Evolutionary conservation across 305 asterid species (phyloP).

Genomic region (Rubia peregrina): DNA sequence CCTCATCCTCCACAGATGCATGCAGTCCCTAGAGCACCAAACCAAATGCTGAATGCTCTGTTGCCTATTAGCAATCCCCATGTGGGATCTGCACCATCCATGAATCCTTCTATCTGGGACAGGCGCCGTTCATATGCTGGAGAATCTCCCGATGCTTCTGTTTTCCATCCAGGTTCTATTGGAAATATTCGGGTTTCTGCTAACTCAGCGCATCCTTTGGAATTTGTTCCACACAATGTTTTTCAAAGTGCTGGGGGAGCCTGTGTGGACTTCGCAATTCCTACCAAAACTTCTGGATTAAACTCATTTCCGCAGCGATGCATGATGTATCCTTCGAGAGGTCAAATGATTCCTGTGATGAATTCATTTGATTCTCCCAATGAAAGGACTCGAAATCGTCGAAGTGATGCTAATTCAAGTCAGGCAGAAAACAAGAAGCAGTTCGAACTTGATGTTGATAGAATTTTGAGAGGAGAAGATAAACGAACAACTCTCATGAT

Average conservation of each 20-base stretch:
- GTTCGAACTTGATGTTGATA: slow-evolving; percentile 91
- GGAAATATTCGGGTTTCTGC: slow-evolving; percentile 82
- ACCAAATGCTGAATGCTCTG: slow-evolving; percentile 55
- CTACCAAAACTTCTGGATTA: slow-evolving; percentile 62
- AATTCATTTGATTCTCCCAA: slow-evolving; percentile 75
- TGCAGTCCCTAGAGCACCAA: slow-evolving; percentile 70
- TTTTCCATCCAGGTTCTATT: slow-evolving; percentile 86
- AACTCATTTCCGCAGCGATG: slow-evolving; percentile 82
- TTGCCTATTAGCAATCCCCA: slow-evolving; percentile 72
- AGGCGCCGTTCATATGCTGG: slow-evolving; percentile 60
- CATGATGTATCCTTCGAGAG: slow-evolving; percentile 84
- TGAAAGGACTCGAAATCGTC: slow-evolving; percentile 72
- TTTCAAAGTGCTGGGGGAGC: slow-evolving; percentile 60
- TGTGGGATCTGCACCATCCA: slow-evolving; percentile 93
- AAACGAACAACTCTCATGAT: slow-evolving; percentile 98
- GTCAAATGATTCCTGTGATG: slow-evolving; percentile 85
- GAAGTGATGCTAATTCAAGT: slow-evolving; percentile 57
- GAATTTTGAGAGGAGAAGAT: slow-evolving; percentile 87
- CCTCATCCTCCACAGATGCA: slow-evolving; percentile 70
- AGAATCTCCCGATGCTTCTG: slow-evolving; percentile 84
- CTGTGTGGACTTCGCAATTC: slow-evolving; percentile 57
- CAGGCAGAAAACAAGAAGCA: slow-evolving; percentile 87
- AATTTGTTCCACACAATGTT: slow-evolving; percentile 61
- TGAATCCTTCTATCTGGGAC: slow-evolving; percentile 82
- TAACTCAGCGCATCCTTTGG: slow-evolving; percentile 75